phyloP scores from a whole-genome alignment of 306 rosid genomes.

The Castanea mollissima region DNA sequence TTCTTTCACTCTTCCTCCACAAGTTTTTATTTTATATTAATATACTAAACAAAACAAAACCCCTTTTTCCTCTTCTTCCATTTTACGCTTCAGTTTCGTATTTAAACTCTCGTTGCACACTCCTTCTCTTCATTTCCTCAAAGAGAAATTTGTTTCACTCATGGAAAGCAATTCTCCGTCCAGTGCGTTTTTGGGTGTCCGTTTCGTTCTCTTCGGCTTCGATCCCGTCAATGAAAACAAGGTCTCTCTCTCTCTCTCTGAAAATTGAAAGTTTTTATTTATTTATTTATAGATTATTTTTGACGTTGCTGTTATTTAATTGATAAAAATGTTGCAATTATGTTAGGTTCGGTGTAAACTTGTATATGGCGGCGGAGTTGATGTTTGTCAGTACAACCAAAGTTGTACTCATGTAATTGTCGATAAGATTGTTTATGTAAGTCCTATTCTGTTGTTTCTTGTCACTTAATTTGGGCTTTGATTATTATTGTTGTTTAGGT shows the following conservation, averaged over 20 bases:
- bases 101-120: background rate
- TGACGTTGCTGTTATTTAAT: background rate
- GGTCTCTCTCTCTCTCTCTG: slow-evolving; percentile 34
- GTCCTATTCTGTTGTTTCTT: background rate
- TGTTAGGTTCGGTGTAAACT: slow-evolving; percentile 71
- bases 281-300: background rate
- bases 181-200: slow-evolving; percentile 54
- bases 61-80: background rate
- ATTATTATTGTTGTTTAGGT: background rate
- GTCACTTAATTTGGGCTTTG: background rate
- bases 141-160: slow-evolving; percentile 21
- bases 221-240: slow-evolving; percentile 41
- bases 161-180: slow-evolving; percentile 38
- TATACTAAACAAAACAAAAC: background rate
- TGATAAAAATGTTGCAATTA: background rate
- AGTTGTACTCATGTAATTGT: slow-evolving; percentile 80
- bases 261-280: background rate
- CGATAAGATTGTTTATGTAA: slow-evolving; percentile 57
- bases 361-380: slow-evolving; percentile 70
- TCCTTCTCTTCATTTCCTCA: background rate
- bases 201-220: slow-evolving; percentile 67
- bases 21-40: slow-evolving; percentile 11
- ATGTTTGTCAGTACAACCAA: slow-evolving; percentile 51
- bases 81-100: background rate
- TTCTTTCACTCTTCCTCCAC: slow-evolving; percentile 30